Percentiles rank a stretch among this genome's conserved stretches.
These are phyloP conservation scores for Pseudogymnoascus pannorum DNA, from an alignment of 2,329 filamentous ascomycete species.

Conservation along the genomic window DNA sequence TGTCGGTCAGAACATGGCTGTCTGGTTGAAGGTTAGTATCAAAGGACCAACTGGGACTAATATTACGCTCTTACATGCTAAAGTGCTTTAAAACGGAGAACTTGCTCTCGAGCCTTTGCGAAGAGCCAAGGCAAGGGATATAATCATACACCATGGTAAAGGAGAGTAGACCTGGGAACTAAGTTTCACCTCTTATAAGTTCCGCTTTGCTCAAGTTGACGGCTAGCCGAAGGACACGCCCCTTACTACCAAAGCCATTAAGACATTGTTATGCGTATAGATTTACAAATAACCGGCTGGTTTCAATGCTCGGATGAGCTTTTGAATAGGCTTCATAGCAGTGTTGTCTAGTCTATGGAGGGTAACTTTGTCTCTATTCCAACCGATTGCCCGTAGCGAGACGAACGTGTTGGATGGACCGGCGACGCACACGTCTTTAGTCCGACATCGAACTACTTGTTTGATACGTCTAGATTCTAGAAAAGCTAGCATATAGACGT, in stretches of 20 bases:
- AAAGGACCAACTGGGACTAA: slow-evolving; percentile 32
- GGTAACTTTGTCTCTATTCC: slow-evolving; percentile 52
- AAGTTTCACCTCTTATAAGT: slow-evolving; percentile 41
- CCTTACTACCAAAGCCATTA: slow-evolving; percentile 28
- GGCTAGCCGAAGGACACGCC: slow-evolving; percentile 28
- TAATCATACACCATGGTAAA: slow-evolving; percentile 28
- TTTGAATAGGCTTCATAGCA: slow-evolving; percentile 46
- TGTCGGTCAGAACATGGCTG: slow-evolving; percentile 39
- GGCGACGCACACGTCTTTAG: slow-evolving; percentile 44
- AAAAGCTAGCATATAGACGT: slow-evolving; percentile 36
- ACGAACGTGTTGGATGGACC: slow-evolving; percentile 48
- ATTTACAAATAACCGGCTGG: slow-evolving; percentile 28
- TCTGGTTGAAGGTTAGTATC: slow-evolving; percentile 33
- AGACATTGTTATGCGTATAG: slow-evolving; percentile 34
- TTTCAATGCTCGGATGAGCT: slow-evolving; percentile 23
- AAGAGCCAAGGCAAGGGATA: slow-evolving; percentile 30
- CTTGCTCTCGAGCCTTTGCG: slow-evolving; percentile 35
- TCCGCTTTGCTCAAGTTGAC: slow-evolving; percentile 36
- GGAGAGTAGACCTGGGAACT: slow-evolving; percentile 30
- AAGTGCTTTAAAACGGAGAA: slow-evolving; percentile 46
- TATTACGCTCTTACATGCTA: slow-evolving; percentile 44
- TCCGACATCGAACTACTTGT: slow-evolving; percentile 38
- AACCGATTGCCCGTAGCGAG: slow-evolving; percentile 50
- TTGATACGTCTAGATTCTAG: slow-evolving; percentile 32
- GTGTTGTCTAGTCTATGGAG: slow-evolving; percentile 49